Evolutionary conservation across 352 stramenopile species (phyloP), one percentile per base, ranked within the genome.

Genomic region (Plasmopara halstedii): DNA sequence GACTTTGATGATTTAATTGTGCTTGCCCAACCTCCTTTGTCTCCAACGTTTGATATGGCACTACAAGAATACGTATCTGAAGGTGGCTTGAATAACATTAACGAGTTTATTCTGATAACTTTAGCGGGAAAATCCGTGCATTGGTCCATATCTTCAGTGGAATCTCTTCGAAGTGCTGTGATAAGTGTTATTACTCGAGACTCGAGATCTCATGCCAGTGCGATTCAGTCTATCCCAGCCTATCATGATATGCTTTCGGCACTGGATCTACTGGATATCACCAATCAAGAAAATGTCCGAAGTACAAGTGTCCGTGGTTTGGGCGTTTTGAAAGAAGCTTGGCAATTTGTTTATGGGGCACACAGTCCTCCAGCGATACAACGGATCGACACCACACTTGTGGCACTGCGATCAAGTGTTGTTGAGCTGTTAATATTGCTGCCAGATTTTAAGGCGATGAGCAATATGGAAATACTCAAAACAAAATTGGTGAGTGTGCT

Each of bases 341-440:
- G 44, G 43, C 9, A 19, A 6, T 13, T 8, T 7, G 35, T 53
- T 38, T 1, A 36, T 54, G 35, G 26, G 6, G 11, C 26, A 6
- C 26, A 43, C 41, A 37, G 46, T 48, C 14, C 15, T 8, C 8
- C 34, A 31, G 25, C 11, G 29, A 41, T 65, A 14, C 49, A 58
- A 40, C 62, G 68, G 10, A 55, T 70, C 5, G 68, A 76, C 35
- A 62, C 59, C 14, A 74, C 62, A n/a, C 13, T 74, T 6, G 31
- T 42, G 11, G 65, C 59, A 15, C n/a, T 70, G 8, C 36, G 33
- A 3, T 60, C 62, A 20, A 40, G 25, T 36, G 29, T 61, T 2
- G 27, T 76, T 15, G 62, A 74, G 4, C 15, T 80, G 18, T 62
- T 45, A 9, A 50, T 72, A n/a, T 34, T 33, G 15, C 18, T 56